Percentiles rank a stretch among this genome's conserved stretches.
Evolutionary conservation across 192 early-diverging fungal species (phyloP).

Genomic region (Pecoramyces ruminantium): DNA sequence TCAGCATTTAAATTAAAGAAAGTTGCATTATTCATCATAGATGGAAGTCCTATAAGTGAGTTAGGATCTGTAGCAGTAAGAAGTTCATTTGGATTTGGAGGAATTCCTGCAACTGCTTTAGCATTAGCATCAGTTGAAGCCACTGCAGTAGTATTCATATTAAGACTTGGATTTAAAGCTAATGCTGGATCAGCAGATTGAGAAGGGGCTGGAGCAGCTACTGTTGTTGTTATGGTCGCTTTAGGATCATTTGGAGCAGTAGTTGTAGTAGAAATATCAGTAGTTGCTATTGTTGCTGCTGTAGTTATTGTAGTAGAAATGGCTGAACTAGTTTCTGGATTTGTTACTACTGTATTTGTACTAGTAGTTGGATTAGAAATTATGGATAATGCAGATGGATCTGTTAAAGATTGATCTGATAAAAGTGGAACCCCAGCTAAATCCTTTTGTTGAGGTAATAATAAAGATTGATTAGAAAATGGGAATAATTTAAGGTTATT

Average conservation of each 20-base stretch:
- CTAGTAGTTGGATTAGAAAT: background rate
- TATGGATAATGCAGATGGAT: background rate
- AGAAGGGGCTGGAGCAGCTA: too few species aligned
- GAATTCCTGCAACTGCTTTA: too few species aligned
- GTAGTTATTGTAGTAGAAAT: background rate
- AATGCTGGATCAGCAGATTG: too few species aligned
- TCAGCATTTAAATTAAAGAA: too few species aligned
- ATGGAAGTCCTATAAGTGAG: too few species aligned
- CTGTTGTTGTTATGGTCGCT: background rate
- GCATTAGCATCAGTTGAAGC: too few species aligned
- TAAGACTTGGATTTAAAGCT: too few species aligned
- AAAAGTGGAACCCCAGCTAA: background rate
- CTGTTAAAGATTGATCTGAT: background rate
- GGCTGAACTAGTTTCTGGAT: background rate
- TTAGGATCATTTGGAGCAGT: too few species aligned
- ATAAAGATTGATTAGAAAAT: background rate
- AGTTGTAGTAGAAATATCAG: background rate
- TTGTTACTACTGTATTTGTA: background rate
- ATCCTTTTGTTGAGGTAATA: background rate
- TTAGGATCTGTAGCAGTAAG: too few species aligned
- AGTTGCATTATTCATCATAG: background rate
- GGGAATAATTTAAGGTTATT: background rate
- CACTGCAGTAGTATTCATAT: too few species aligned
- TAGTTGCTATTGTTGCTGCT: background rate
- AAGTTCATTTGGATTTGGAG: too few species aligned